These are phyloP conservation scores for Aspergillus vadensis DNA, from an alignment of 2,329 filamentous ascomycete genomes.

Conservation along the genomic window DNA sequence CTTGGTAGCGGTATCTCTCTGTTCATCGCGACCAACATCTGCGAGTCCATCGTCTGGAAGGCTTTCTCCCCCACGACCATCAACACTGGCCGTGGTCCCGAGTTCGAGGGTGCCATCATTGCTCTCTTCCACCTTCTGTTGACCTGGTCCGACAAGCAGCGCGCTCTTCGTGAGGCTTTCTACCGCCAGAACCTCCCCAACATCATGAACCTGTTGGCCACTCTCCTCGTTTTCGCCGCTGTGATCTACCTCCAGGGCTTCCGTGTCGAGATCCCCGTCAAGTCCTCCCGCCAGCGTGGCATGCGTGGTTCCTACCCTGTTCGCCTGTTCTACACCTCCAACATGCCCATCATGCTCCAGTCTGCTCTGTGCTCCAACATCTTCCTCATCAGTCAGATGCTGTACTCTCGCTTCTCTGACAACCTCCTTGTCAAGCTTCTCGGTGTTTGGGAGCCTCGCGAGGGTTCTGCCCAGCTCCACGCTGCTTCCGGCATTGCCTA, in stretches of 20 bases:
- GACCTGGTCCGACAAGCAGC: constrained; percentile 99
- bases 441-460: constrained; percentile 97
- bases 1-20: constrained; percentile 98
- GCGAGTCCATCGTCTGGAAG: constrained; percentile 99
- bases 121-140: constrained; percentile 96
- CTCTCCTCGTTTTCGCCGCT: constrained; percentile 87
- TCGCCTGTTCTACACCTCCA: constrained; percentile 99
- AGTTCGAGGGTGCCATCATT: constrained; percentile 98
- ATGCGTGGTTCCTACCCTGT: constrained; percentile 97
- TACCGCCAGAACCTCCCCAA: constrained; percentile 99
- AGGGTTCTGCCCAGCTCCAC: constrained; percentile 90
- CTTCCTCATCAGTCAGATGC: constrained; percentile 98
- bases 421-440: constrained; percentile 97
- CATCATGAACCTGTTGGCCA: constrained; percentile 97
- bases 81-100: constrained; percentile 97
- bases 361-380: constrained; percentile 98
- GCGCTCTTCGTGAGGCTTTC: constrained; percentile 96
- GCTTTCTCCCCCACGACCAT: constrained; percentile 98
- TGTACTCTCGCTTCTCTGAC: constrained; percentile 98
- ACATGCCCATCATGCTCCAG: constrained; percentile 99
- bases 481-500: constrained; percentile 93
- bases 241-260: constrained; percentile 99
- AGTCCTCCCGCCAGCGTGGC: constrained; percentile 97
- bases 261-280: constrained; percentile 99
- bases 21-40: constrained; percentile 99